These are phyloP conservation scores for Otatea glauca DNA, from an alignment of 176 grass and related monocot genomes.

Conservation along the genomic window DNA sequence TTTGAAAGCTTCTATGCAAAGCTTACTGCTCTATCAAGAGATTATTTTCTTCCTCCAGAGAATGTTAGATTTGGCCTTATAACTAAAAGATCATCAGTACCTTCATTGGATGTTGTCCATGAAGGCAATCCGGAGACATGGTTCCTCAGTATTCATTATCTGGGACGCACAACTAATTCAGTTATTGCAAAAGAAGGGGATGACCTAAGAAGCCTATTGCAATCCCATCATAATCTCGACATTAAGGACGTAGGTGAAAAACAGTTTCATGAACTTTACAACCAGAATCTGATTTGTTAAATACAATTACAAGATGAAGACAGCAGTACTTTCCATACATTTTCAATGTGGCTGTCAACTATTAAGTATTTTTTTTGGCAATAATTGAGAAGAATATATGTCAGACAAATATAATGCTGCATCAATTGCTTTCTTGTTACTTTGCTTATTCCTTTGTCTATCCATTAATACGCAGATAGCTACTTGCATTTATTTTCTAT, in stretches of 20 bases:
- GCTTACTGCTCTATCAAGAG: conserved; percentile 77
- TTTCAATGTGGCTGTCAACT: background rate
- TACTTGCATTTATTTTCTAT: conserved; percentile 27
- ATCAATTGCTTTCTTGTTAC: conserved; percentile 4
- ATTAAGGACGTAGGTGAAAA: conserved; percentile 69
- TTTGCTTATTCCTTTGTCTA: background rate
- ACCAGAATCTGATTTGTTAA: conserved; percentile 27
- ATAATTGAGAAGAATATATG: conserved; percentile 24
- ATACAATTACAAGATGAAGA: background rate
- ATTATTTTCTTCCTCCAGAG: conserved; percentile 80
- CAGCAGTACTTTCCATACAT: conserved; percentile 37
- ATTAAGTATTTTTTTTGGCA: background rate
- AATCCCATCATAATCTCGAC: conserved; percentile 57
- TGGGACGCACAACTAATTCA: conserved; percentile 74
- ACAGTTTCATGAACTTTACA: conserved; percentile 22
- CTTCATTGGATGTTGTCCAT: conserved; percentile 52
- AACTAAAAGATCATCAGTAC: conserved; percentile 62
- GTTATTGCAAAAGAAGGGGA: conserved; percentile 68
- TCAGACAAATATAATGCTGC: conserved; percentile 21
- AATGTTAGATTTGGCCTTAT: conserved; percentile 77
- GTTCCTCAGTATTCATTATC: conserved; percentile 68
- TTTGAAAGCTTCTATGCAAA: conserved; percentile 75
- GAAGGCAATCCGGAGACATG: conserved; percentile 57
- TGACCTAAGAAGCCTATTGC: conserved; percentile 70
- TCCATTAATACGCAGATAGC: background rate